Conservation (phyloP, 495 filamentous ascomycete genomes). For the Penicillium samsonianum region DNA sequence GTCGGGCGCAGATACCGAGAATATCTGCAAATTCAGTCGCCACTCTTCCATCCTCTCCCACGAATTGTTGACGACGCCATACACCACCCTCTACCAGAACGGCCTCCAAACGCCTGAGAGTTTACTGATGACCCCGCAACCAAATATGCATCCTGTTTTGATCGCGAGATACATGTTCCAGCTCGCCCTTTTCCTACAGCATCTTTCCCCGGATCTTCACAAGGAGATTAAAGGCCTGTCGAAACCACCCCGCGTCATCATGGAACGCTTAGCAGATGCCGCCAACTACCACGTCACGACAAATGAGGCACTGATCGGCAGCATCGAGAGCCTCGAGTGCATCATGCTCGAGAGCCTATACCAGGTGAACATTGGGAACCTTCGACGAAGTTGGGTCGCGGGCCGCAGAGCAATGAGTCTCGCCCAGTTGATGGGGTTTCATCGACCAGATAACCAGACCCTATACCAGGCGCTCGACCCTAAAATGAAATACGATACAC, state of each 20-base stretch:
- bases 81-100: conserved; percentile 15
- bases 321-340: conserved; percentile 45
- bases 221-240: conserved; percentile 6
- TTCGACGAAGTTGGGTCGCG: conserved; percentile 42
- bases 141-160: conserved; percentile 17
- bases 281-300: conserved; percentile 12
- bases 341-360: conserved; percentile 45
- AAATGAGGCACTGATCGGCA: conserved; percentile 8
- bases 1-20: conserved; percentile 16
- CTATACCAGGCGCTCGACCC: conserved; percentile 15
- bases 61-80: conserved; percentile 14
- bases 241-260: conserved; percentile 9
- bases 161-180: conserved; percentile 18
- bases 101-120: conserved; percentile 1
- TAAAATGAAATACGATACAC: conserved; percentile 16
- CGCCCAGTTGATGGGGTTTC: conserved; percentile 46
- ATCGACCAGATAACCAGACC: conserved; percentile 22
- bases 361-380: conserved; percentile 45
- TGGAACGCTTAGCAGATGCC: conserved; percentile 6
- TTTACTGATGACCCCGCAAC: neutral
- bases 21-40: conserved; percentile 16
- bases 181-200: conserved; percentile 13
- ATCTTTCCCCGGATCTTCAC: conserved; percentile 4
- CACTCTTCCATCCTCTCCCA: conserved; percentile 2
- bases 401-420: conserved; percentile 44